Percentiles rank a stretch among this genome's conserved stretches.
These are phyloP conservation scores for Panellus pusillus DNA, from an alignment of 768 basidiomycete genomes.

Conservation along the genomic window DNA sequence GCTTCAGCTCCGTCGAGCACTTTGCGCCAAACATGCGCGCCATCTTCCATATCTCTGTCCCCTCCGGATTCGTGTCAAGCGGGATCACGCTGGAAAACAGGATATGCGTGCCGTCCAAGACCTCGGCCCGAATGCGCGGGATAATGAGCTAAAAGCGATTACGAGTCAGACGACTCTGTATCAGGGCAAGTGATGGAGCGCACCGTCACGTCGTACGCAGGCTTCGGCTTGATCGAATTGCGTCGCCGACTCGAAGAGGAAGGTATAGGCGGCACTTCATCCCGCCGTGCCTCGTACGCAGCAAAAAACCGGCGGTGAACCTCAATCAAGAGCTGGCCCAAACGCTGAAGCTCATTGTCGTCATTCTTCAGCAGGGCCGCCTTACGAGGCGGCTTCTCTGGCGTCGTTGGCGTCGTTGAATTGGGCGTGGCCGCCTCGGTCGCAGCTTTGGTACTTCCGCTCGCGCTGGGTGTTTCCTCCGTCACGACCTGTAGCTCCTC, in stretches of 20 bases:
- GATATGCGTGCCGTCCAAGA: conserved; percentile 77
- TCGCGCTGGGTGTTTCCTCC: background rate
- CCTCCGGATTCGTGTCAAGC: conserved; percentile 76
- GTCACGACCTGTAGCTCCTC: conserved; percentile 63
- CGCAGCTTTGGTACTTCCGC: conserved; percentile 17
- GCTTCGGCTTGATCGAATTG: conserved; percentile 29
- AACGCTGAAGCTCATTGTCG: conserved; percentile 76
- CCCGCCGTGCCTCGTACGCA: conserved; percentile 53
- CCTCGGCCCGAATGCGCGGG: conserved; percentile 70
- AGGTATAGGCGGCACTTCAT: conserved; percentile 29
- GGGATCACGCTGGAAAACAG: conserved; percentile 96
- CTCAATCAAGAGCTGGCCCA: conserved; percentile 75
- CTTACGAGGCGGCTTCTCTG: conserved; percentile 55
- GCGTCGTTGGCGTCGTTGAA: conserved; percentile 17
- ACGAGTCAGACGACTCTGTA: conserved; percentile 2
- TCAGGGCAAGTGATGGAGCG: conserved; percentile 25
- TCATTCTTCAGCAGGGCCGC: conserved; percentile 80
- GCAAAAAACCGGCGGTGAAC: conserved; percentile 79
- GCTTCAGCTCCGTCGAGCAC: conserved; percentile 68
- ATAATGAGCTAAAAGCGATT: conserved; percentile 68
- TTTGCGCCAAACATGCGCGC: conserved; percentile 88
- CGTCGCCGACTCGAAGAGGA: conserved; percentile 26
- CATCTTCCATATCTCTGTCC: conserved; percentile 81
- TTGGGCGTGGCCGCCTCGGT: conserved; percentile 24
- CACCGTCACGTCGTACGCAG: conserved; percentile 76